Evolutionary conservation across 371 early-diverging fungal genomes (phyloP).

Genomic region (Apophysomyces elegans): DNA sequence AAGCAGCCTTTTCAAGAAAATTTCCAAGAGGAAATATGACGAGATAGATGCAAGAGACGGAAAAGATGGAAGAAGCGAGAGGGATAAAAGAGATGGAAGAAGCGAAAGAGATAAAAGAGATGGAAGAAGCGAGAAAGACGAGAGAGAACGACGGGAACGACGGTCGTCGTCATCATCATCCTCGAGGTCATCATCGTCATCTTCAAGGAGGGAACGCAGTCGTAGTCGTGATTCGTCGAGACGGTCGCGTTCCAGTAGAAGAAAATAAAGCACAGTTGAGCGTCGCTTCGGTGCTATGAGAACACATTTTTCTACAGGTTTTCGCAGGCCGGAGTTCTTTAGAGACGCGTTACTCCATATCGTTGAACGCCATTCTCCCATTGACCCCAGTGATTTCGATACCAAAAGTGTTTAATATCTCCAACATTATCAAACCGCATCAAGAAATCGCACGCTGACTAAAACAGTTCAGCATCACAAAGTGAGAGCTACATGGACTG

Average conservation of each 20-base stretch:
- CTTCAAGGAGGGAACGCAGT: neutral
- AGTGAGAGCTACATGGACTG: too few species aligned
- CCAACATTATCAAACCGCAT: too few species aligned
- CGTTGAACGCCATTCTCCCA: too few species aligned
- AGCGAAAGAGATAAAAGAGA: neutral
- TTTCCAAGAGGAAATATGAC: conserved; percentile 37
- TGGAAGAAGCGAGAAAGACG: neutral
- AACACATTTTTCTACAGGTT: too few species aligned
- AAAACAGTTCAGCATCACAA: too few species aligned
- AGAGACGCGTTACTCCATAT: too few species aligned
- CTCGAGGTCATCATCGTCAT: neutral
- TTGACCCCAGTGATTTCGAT: too few species aligned
- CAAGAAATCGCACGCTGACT: too few species aligned
- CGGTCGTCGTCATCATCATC: neutral
- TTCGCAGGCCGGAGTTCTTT: too few species aligned
- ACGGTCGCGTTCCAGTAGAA: conserved; percentile 4
- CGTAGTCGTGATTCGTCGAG: conserved; percentile 4
- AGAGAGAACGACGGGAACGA: too few species aligned
- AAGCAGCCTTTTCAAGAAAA: conserved; percentile 48
- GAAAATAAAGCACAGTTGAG: neutral
- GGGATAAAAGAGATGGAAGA: conserved; percentile 3
- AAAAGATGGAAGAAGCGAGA: conserved; percentile 1
- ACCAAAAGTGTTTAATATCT: too few species aligned
- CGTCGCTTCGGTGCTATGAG: too few species aligned
- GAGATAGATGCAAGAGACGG: conserved; percentile 18